A percentile compares a stretch with the other conserved stretches of the same genome.
These are phyloP conservation scores for Cladosporium sp. DNA, from an alignment of 2,329 filamentous ascomycete species.

Conservation along the genomic window DNA sequence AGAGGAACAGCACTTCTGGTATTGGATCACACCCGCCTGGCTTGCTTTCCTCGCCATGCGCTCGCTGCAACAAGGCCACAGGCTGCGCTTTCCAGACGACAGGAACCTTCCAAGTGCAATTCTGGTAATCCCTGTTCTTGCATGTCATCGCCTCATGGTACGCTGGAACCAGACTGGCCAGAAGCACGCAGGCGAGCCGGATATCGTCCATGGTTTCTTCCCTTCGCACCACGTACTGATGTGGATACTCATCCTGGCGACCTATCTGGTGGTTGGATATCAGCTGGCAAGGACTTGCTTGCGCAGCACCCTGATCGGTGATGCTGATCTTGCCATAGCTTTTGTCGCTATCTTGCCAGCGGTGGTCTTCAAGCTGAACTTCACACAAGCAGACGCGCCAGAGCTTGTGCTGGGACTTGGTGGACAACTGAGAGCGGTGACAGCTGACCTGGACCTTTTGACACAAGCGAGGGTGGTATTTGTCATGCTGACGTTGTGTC, in stretches of 20 bases:
- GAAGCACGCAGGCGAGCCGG: constrained; percentile 87
- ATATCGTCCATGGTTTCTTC: constrained; percentile 75
- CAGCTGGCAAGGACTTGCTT: constrained; percentile 41
- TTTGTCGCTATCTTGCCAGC: constrained; percentile 56
- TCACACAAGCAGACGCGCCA: constrained; percentile 83
- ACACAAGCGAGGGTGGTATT: constrained; percentile 41
- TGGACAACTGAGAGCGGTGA: constrained; percentile 30
- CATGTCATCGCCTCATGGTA: constrained; percentile 65
- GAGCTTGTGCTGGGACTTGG: constrained; percentile 60
- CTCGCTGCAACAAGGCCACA: constrained; percentile 8
- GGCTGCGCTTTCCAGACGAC: background rate
- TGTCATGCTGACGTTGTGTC: constrained; percentile 35
- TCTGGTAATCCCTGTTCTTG: constrained; percentile 46
- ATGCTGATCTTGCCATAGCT: constrained; percentile 35
- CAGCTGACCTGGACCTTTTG: constrained; percentile 34
- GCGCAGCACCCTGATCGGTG: constrained; percentile 29
- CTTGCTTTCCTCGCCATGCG: constrained; percentile 38
- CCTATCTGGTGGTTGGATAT: constrained; percentile 64
- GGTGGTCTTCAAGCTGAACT: constrained; percentile 84
- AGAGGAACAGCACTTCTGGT: constrained; percentile 99
- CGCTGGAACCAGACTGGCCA: constrained; percentile 98
- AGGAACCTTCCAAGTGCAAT: background rate
- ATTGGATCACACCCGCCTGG: constrained; percentile 80
- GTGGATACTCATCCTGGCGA: constrained; percentile 70
- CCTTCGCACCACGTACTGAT: constrained; percentile 64